Percentiles rank a stretch among this genome's conserved stretches.
These are phyloP conservation scores for Singerocomus inundabilis DNA, from an alignment of 1,284 basidiomycete species.

Conservation along the genomic window DNA sequence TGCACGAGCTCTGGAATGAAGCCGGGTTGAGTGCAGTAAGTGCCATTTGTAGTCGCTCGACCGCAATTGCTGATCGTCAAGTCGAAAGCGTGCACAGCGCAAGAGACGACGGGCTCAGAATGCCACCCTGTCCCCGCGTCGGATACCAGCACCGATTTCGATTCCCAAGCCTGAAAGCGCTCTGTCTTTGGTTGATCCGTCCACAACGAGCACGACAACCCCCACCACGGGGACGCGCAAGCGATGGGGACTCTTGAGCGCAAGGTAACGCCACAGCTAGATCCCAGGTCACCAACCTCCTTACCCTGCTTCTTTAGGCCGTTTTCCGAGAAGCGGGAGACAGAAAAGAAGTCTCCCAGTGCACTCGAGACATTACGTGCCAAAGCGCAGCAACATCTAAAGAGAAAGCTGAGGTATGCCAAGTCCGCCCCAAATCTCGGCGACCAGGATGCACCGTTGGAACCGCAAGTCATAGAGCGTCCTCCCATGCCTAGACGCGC, in stretches of 20 bases:
- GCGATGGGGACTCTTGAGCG: conserved; percentile 20
- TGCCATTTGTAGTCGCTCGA: background rate
- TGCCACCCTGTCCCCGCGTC: background rate
- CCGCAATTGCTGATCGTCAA: background rate
- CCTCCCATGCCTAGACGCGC: background rate
- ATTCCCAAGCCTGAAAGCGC: conserved; percentile 8
- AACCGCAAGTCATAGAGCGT: background rate
- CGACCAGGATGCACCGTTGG: background rate
- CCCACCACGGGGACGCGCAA: conserved; percentile 4
- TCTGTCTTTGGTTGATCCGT: conserved; percentile 1
- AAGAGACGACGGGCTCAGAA: conserved; percentile 11
- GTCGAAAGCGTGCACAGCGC: conserved; percentile 24
- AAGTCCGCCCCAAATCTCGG: conserved; percentile 30
- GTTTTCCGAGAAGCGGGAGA: conserved; percentile 2
- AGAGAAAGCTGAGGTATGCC: conserved; percentile 23
- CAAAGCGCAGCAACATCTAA: conserved; percentile 20
- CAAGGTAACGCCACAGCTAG: conserved; percentile 11
- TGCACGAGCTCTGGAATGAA: conserved; percentile 30
- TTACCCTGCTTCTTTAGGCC: conserved; percentile 12
- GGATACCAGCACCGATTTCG: conserved; percentile 12
- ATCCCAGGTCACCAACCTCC: background rate
- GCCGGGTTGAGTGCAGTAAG: conserved; percentile 22
- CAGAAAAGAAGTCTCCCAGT: conserved; percentile 7
- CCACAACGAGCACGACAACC: conserved; percentile 1
- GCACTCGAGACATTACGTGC: conserved; percentile 9